Evolutionary conservation across 306 rosid species (phyloP).

Genomic region (Calophaca sinica): DNA sequence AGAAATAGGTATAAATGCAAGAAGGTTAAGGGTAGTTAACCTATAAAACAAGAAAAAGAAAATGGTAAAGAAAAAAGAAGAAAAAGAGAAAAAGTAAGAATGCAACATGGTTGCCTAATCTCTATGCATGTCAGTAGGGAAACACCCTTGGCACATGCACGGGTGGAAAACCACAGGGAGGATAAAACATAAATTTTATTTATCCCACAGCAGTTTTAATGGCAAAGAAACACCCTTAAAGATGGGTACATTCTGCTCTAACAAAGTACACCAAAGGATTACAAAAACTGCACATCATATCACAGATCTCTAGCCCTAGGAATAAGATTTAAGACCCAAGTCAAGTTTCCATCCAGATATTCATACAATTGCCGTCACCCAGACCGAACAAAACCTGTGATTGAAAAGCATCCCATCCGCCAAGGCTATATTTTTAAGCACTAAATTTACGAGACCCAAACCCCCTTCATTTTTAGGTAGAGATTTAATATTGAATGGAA

Average conservation of each 20-base stretch:
- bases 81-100: neutral
- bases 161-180: neutral
- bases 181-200: slow-evolving; percentile 4
- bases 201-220: slow-evolving; percentile 11
- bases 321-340: slow-evolving; percentile 13
- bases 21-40: neutral
- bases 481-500: neutral
- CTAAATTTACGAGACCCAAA: slow-evolving; percentile 5
- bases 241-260: slow-evolving; percentile 1
- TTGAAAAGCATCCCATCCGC: slow-evolving; percentile 3
- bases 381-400: neutral
- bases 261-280: slow-evolving; percentile 23
- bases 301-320: slow-evolving; percentile 1
- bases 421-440: neutral
- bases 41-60: neutral
- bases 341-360: slow-evolving; percentile 13
- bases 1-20: neutral
- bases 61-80: neutral
- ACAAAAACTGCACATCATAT: neutral
- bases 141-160: neutral
- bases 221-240: slow-evolving; percentile 22
- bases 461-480: slow-evolving; percentile 19
- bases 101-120: neutral
- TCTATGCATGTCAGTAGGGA: neutral
- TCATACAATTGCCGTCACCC: neutral